Conservation (phyloP, 257 asterid genomes). For the Solanum infundibuliforme region DNA sequence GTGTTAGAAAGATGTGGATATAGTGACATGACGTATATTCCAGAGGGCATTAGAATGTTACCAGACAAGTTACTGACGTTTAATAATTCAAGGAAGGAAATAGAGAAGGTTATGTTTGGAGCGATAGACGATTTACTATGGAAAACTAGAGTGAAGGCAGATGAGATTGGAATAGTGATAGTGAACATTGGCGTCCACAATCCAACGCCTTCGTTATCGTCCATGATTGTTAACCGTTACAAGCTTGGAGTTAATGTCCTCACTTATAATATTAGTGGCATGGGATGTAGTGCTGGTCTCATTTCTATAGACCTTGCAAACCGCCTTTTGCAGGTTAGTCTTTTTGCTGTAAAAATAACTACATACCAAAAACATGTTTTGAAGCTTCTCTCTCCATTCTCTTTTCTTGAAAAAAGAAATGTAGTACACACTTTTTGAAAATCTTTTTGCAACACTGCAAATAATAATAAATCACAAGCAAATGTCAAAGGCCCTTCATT, state of each 20-base stretch:
- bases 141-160: conserved; percentile 11
- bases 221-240: conserved; percentile 24
- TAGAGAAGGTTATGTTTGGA: conserved; percentile 21
- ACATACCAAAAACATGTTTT: no score
- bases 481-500: no score
- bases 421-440: no score
- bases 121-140: conserved; percentile 16
- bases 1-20: conserved; percentile 16
- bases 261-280: conserved; percentile 26
- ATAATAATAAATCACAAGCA: no score
- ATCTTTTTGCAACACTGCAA: no score
- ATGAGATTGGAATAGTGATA: conserved; percentile 23
- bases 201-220: conserved; percentile 22
- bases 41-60: not conserved
- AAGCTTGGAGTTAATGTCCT: conserved; percentile 19
- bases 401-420: no score
- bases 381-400: no score
- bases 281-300: conserved; percentile 35
- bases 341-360: not conserved
- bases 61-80: conserved; percentile 2
- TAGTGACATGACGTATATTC: conserved; percentile 8
- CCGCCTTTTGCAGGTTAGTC: not conserved
- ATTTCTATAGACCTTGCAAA: conserved; percentile 20
- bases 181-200: conserved; percentile 17
- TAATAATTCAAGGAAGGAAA: conserved; percentile 18